A percentile compares a stretch with the other conserved stretches of the same genome.
Conservation (phyloP, 371 early-diverging fungal genomes). For the Saksenaea oblongispora region DNA sequence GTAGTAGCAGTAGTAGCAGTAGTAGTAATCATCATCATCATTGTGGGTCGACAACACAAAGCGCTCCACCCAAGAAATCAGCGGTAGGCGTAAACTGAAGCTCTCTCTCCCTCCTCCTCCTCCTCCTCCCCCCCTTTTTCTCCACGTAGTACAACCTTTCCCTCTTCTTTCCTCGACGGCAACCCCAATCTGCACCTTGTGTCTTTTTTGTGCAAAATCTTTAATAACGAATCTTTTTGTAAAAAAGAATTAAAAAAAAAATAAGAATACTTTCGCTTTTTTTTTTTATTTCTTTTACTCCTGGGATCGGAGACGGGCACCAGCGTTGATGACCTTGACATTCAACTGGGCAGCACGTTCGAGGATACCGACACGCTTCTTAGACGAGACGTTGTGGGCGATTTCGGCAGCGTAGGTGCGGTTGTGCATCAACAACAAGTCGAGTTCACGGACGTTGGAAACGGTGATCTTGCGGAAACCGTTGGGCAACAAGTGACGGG, state of each 20-base stretch:
- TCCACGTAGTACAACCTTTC: not conserved
- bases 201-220: not conserved
- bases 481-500: conserved; percentile 94
- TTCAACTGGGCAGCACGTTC: conserved; percentile 96
- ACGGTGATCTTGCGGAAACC: conserved; percentile 98
- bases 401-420: conserved; percentile 98
- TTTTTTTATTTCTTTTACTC: conserved; percentile 52
- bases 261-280: not conserved
- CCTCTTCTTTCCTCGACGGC: not conserved
- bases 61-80: not conserved
- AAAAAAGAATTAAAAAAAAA: not conserved
- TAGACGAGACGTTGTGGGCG: conserved; percentile 94
- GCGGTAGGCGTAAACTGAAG: not conserved
- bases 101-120: not conserved
- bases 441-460: conserved; percentile 91
- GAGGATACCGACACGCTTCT: conserved; percentile 95
- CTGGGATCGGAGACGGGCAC: conserved; percentile 89
- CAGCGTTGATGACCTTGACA: conserved; percentile 96
- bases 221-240: not conserved
- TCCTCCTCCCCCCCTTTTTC: not conserved
- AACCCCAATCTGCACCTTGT: not conserved
- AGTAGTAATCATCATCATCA: not conserved
- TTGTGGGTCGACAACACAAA: not conserved
- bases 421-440: conserved; percentile 97
- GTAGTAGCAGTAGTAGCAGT: not conserved